Evolutionary conservation across 441 rosid species (phyloP).

Genomic region (Mallotus repandus): DNA sequence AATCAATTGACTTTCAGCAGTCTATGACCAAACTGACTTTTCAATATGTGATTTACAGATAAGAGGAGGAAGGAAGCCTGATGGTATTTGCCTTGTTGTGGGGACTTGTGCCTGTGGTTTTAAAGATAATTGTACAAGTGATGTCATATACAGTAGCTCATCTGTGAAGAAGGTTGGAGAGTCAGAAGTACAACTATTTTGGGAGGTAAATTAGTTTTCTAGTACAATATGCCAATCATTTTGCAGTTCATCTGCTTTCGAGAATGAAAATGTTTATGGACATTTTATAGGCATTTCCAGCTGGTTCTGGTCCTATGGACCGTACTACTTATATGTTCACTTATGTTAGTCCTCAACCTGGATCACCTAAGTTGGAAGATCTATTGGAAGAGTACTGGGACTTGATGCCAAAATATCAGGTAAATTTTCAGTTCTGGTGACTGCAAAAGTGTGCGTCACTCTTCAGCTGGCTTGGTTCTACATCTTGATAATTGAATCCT

Average conservation of each 20-base stretch:
- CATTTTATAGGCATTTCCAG: slow-evolving; percentile 82
- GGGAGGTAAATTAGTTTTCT: slow-evolving; percentile 70
- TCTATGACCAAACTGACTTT: slow-evolving; percentile 11
- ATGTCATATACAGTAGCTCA: slow-evolving; percentile 84
- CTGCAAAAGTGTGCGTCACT: slow-evolving; percentile 6
- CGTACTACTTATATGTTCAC: slow-evolving; percentile 97
- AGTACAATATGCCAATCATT: slow-evolving; percentile 3
- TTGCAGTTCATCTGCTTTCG: slow-evolving; percentile 11
- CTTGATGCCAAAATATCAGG: slow-evolving; percentile 93
- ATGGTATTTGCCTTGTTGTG: slow-evolving; percentile 95
- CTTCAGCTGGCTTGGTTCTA: slow-evolving; percentile 13
- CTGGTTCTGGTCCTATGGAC: slow-evolving; percentile 88
- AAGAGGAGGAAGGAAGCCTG: slow-evolving; percentile 80
- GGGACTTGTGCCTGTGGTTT: slow-evolving; percentile 96
- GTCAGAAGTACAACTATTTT: slow-evolving; percentile 73
- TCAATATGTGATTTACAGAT: slow-evolving; percentile 46
- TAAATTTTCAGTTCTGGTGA: slow-evolving; percentile 28
- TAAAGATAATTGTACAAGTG: slow-evolving; percentile 65
- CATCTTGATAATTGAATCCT: neutral
- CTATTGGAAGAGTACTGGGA: slow-evolving; percentile 90
- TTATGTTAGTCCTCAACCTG: slow-evolving; percentile 78
- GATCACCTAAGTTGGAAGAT: slow-evolving; percentile 79
- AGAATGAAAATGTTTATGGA: slow-evolving; percentile 20
- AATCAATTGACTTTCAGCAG: neutral
- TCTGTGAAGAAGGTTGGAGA: slow-evolving; percentile 62